Conservation (phyloP, 2,329 filamentous ascomycete genomes). For the Botrytis hyacinthi region DNA sequence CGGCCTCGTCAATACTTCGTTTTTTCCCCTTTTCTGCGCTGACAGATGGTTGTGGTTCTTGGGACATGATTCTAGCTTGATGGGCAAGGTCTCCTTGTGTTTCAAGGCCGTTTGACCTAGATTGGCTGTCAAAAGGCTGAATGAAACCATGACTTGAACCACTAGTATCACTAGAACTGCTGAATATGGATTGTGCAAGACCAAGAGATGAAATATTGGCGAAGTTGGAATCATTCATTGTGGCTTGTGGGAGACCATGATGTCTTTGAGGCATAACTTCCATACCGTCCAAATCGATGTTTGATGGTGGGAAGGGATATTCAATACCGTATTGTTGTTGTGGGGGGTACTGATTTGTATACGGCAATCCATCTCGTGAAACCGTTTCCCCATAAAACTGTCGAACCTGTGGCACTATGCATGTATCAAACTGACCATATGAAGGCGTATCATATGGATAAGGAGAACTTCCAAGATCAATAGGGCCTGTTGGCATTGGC, state of each 20-base stretch:
- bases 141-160: no score
- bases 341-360: neutral
- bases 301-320: no score
- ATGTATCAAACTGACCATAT: neutral
- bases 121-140: neutral
- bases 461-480: neutral
- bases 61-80: neutral
- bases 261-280: neutral
- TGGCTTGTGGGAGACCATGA: neutral
- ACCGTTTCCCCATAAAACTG: neutral
- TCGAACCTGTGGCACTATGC: neutral
- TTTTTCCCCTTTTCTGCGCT: neutral
- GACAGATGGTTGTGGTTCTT: neutral
- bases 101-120: neutral
- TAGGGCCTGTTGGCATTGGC: neutral
- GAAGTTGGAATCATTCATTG: neutral
- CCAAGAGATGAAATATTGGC: neutral
- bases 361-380: neutral
- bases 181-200: neutral
- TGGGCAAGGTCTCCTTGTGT: neutral
- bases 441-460: neutral
- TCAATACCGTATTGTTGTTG: neutral
- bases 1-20: neutral
- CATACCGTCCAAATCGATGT: neutral
- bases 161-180: neutral